Conservation (phyloP, 345 rosid species). For the Eucalyptus erythrocorys region DNA sequence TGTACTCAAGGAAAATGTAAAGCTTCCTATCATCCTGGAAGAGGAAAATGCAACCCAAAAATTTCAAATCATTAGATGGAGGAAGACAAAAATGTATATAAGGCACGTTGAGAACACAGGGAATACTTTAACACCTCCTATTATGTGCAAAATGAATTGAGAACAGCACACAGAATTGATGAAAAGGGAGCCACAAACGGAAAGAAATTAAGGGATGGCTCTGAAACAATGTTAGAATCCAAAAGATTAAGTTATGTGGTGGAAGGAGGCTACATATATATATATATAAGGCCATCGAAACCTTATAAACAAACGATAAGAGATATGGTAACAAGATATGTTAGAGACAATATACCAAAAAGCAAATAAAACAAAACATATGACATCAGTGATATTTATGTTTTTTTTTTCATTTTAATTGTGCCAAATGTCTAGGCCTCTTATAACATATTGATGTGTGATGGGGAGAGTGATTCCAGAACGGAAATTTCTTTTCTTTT, state of each 20-base stretch:
- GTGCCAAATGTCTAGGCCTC: not conserved
- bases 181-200: not conserved
- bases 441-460: too few species aligned
- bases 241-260: not conserved
- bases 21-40: constrained; percentile 63
- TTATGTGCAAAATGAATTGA: not conserved
- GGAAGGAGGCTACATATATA: not conserved
- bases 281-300: not conserved
- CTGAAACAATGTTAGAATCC: not conserved
- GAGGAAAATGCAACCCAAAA: not conserved
- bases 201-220: not conserved
- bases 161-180: not conserved
- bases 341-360: not conserved
- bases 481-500: too few species aligned
- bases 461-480: too few species aligned
- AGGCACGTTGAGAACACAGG: not conserved
- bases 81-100: not conserved
- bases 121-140: not conserved
- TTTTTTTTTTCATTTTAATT: too few species aligned
- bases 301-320: not conserved
- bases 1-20: constrained; percentile 77
- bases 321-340: not conserved
- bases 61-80: not conserved
- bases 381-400: not conserved
- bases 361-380: not conserved